phyloP scores from a whole-genome alignment of 139 green algal genomes.

The Pleodorina starrii region DNA sequence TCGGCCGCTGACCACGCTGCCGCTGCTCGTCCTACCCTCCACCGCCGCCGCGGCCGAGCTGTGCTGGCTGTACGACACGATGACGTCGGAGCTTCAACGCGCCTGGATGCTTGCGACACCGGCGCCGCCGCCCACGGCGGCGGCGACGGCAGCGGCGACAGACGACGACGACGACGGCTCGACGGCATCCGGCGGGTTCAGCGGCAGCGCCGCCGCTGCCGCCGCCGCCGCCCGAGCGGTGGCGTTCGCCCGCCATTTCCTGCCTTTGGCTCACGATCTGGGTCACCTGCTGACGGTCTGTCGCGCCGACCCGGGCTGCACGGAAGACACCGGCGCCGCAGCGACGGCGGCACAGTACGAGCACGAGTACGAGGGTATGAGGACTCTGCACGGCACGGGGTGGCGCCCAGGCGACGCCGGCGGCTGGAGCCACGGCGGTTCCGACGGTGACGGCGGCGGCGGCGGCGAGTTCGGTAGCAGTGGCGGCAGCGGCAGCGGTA shows the following conservation, averaged over 20 bases:
- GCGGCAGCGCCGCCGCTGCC: neutral
- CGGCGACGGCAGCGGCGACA: neutral
- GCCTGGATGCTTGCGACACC: neutral
- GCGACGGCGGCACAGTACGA: too few species aligned
- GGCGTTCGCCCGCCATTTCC: neutral
- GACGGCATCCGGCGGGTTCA: neutral
- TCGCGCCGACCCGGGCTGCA: neutral
- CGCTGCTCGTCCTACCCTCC: conserved; percentile 16
- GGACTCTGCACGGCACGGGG: neutral
- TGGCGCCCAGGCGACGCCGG: neutral
- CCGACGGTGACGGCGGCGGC: neutral
- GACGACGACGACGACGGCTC: too few species aligned
- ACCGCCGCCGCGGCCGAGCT: neutral
- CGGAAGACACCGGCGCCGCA: neutral
- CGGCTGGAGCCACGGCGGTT: neutral
- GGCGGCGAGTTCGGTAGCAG: neutral
- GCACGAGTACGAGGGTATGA: too few species aligned
- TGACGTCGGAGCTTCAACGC: neutral
- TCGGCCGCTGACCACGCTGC: conserved; percentile 20
- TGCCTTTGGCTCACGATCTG: neutral
- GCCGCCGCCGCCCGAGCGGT: neutral
- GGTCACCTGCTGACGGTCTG: neutral
- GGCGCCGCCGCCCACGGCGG: neutral
- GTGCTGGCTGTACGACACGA: conserved; percentile 7
- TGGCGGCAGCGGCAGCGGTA: neutral